These are phyloP conservation scores for Simplicillium sp. DNA, from an alignment of 2,329 filamentous ascomycete genomes.

Conservation along the genomic window DNA sequence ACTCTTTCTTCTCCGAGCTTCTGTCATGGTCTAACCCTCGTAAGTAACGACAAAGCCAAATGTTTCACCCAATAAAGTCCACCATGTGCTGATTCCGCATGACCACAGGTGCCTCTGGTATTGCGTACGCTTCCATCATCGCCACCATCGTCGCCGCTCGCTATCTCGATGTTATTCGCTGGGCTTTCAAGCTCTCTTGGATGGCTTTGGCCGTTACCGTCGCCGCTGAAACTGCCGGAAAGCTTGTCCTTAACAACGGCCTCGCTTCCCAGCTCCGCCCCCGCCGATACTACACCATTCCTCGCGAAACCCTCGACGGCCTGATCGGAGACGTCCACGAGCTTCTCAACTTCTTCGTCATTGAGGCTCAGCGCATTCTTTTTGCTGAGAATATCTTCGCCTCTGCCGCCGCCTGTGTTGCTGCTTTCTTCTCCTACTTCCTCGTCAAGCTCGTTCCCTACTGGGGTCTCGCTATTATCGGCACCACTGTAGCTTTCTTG, in stretches of 20 bases:
- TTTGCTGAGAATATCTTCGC: conserved; percentile 57
- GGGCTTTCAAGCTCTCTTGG: conserved; percentile 55
- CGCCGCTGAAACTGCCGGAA: conserved; percentile 51
- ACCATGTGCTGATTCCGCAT: not conserved
- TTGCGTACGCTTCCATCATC: conserved; percentile 52
- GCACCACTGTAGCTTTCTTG: conserved; percentile 50
- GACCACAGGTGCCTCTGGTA: conserved; percentile 47
- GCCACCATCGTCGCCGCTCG: conserved; percentile 51
- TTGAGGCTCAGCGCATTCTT: conserved; percentile 58
- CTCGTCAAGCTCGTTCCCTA: conserved; percentile 61
- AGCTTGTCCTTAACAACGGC: conserved; percentile 50
- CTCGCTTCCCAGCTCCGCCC: conserved; percentile 57
- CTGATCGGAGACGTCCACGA: conserved; percentile 57
- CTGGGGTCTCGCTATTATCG: conserved; percentile 57
- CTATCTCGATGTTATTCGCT: conserved; percentile 59
- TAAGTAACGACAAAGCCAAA: conserved; percentile 27
- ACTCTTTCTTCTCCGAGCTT: conserved; percentile 61
- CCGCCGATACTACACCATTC: conserved; percentile 57
- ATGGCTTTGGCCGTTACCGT: conserved; percentile 52
- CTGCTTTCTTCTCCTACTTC: conserved; percentile 56
- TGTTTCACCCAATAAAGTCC: not conserved
- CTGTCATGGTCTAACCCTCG: conserved; percentile 61
- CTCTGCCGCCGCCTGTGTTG: conserved; percentile 47
- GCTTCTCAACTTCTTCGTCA: conserved; percentile 63
- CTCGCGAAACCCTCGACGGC: conserved; percentile 50